Percentiles rank a stretch among this genome's conserved stretches.
Conservation (phyloP, 1,284 basidiomycete genomes). For the Malassezia furfur region DNA sequence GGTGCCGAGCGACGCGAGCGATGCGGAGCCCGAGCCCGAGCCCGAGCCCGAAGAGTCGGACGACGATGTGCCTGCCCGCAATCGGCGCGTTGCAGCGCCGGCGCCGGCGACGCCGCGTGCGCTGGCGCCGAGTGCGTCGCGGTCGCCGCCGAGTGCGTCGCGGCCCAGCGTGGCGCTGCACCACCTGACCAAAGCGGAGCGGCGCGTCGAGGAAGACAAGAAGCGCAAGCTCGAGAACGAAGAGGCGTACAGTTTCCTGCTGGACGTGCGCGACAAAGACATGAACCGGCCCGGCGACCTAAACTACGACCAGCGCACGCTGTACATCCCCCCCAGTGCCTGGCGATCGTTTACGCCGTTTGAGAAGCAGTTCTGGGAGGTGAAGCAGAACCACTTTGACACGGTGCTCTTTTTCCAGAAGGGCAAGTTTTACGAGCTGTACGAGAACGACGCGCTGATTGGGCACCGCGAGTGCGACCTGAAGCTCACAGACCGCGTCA, state of each 20-base stretch:
- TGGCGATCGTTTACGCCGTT: conserved; percentile 88
- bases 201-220: conserved; percentile 51
- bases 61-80: background rate
- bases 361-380: conserved; percentile 57
- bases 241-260: conserved; percentile 71
- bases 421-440: conserved; percentile 55
- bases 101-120: background rate
- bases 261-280: conserved; percentile 72
- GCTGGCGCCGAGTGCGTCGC: background rate
- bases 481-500: conserved; percentile 70
- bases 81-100: background rate
- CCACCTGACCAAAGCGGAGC: conserved; percentile 79
- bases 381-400: conserved; percentile 46
- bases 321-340: conserved; percentile 67
- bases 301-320: conserved; percentile 84
- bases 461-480: conserved; percentile 49
- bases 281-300: conserved; percentile 67
- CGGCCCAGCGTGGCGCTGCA: background rate
- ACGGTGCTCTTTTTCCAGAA: conserved; percentile 92
- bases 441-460: conserved; percentile 48
- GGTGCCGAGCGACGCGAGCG: conserved; percentile 13
- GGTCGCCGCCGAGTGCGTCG: background rate
- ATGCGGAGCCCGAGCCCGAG: conserved; percentile 6
- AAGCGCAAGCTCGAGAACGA: conserved; percentile 68
- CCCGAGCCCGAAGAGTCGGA: background rate